Evolutionary conservation across 352 stramenopile genomes (phyloP), one percentile per base, ranked within the genome.

Genomic region (Phytophthora agathidicida): DNA sequence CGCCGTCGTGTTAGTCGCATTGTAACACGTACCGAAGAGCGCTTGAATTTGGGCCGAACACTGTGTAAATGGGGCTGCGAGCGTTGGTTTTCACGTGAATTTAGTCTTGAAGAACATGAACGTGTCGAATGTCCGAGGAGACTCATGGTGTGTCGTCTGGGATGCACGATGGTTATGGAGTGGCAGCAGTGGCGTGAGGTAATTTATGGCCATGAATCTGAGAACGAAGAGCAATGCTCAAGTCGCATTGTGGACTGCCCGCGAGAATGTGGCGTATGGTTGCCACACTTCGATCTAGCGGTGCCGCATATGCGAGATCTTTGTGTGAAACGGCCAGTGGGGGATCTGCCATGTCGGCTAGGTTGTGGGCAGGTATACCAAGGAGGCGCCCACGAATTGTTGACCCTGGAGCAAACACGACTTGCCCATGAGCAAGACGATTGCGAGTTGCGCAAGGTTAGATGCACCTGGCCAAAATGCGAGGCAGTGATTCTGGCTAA

Each of bases 381-480:
- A 36, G 83, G 80, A 35, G 77, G 71, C 1, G 71, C 77, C 1
- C 72, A 91, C 30, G 70, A 88, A 47, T 67, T 93, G 2, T 44
- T 93, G 5, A 53, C 66, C 4, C 63, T 93, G 17, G 84, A 93
- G 33, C 81, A 91, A 57, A 71, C 71, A 23, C 80, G 84, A 3
- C 71, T 83, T 3, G 69, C 75, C 6, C 84, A 93, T 48, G 84
- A 93, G 31, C 68, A 89, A 63, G 84, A 93, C 23, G 77, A 83
- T 26, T 93, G 84, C 27, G 46, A 50, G 13, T 44, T 86, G 7
- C 84, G 84, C 5, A 83, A 87, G 44, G 80, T 91, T 5, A 70
- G 77, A 44, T 93, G 84, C 52, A 88, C 76, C 23, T 93, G 84
- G 84, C 81, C 81, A 10, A 76, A 79, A 30, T 93, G 84, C 47